Conservation (phyloP, 768 basidiomycete genomes). For the Kwoniella heveanensis region DNA sequence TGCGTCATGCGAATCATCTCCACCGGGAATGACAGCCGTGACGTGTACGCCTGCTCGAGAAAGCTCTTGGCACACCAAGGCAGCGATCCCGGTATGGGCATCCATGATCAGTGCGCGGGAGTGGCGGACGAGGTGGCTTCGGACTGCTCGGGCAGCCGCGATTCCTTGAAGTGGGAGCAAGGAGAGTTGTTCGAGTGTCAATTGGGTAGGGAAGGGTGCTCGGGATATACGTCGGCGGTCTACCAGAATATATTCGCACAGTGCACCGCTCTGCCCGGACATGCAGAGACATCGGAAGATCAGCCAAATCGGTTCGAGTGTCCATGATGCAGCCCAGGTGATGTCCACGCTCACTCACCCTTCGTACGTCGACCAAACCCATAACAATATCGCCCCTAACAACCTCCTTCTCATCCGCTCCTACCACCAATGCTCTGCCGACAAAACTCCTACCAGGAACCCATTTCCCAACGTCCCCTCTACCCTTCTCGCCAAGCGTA, state of each 20-base stretch:
- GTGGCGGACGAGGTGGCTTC: slow-evolving; percentile 63
- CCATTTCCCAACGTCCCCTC: slow-evolving; percentile 62
- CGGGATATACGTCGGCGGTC: slow-evolving; percentile 77
- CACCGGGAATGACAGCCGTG: slow-evolving; percentile 67
- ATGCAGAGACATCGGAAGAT: no score
- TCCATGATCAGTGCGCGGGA: slow-evolving; percentile 65
- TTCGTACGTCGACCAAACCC: slow-evolving; percentile 74
- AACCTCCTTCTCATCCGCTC: slow-evolving; percentile 73
- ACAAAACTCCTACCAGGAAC: slow-evolving; percentile 86
- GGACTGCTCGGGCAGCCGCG: slow-evolving; percentile 77
- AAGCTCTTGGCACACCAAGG: slow-evolving; percentile 77
- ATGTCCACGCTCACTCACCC: slow-evolving; percentile 62
- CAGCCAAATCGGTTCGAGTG: no score
- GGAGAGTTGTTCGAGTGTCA: slow-evolving; percentile 73
- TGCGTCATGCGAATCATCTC: slow-evolving; percentile 56
- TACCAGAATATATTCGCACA: slow-evolving; percentile 83
- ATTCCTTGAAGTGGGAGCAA: slow-evolving; percentile 77
- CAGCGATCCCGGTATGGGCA: slow-evolving; percentile 63
- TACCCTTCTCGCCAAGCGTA: slow-evolving; percentile 55
- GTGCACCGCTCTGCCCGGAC: slow-evolving; percentile 77
- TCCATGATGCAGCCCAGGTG: no score
- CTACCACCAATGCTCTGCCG: slow-evolving; percentile 77
- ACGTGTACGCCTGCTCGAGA: slow-evolving; percentile 70
- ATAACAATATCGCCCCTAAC: slow-evolving; percentile 84
- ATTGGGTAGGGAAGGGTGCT: slow-evolving; percentile 65